Conservation (phyloP, 495 filamentous ascomycete genomes). For the Parachaetomium inaequale region DNA sequence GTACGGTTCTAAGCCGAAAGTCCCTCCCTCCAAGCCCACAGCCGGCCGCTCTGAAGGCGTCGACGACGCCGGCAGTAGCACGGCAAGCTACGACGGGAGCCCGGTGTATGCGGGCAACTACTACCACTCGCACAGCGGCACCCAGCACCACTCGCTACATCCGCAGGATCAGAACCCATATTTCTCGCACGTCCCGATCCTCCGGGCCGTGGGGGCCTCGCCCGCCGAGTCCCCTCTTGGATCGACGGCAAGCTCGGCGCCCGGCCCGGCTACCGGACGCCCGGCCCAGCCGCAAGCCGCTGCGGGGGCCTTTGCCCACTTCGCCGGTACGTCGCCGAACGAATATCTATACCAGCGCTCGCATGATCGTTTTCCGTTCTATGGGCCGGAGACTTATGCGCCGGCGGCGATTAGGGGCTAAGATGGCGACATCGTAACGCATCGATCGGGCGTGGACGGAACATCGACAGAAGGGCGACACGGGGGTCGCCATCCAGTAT, state of each 20-base stretch:
- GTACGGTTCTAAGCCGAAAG: slow-evolving; percentile 47
- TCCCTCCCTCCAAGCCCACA: slow-evolving; percentile 33
- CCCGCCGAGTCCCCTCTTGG: slow-evolving; percentile 34
- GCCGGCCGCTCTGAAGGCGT: slow-evolving; percentile 30
- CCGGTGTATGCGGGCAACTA: slow-evolving; percentile 34
- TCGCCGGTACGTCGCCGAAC: slow-evolving; percentile 42
- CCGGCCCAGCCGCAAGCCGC: slow-evolving; percentile 27
- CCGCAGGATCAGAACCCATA: slow-evolving; percentile 36
- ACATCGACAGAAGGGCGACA: background rate
- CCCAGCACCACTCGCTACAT: slow-evolving; percentile 40
- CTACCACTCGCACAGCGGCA: slow-evolving; percentile 31
- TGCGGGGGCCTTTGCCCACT: slow-evolving; percentile 27
- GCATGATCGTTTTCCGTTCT: slow-evolving; percentile 41
- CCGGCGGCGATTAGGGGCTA: slow-evolving; percentile 38
- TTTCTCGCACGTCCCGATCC: slow-evolving; percentile 25
- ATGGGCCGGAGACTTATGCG: slow-evolving; percentile 37
- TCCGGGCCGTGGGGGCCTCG: slow-evolving; percentile 30
- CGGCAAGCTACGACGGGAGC: slow-evolving; percentile 38
- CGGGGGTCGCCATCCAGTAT: background rate
- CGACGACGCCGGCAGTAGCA: slow-evolving; percentile 33
- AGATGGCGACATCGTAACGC: background rate
- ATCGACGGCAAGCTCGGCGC: background rate
- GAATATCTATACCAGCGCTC: slow-evolving; percentile 37
- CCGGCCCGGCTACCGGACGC: slow-evolving; percentile 14
- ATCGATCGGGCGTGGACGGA: background rate